phyloP scores from a whole-genome alignment of 108 stramenopile genomes.

The Conticribra guillardii region DNA sequence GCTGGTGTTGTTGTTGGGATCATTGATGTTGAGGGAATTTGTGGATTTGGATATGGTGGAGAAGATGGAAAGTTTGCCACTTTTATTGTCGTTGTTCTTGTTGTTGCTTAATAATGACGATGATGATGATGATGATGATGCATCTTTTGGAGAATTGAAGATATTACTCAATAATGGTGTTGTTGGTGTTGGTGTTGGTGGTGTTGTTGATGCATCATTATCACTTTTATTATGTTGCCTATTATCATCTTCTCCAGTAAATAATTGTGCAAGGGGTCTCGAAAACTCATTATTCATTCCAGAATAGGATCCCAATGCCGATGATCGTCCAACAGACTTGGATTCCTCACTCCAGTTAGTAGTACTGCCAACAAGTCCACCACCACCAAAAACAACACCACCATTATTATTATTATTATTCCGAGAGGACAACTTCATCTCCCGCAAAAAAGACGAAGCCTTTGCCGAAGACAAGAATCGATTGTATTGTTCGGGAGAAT shows the following conservation, averaged over 20 bases:
- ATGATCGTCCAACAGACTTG: too few relatives aligned
- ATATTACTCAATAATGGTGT: too few relatives aligned
- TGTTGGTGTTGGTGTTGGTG: too few relatives aligned
- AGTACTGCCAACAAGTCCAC: not conserved
- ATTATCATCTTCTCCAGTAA: too few relatives aligned
- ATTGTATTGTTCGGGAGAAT: constrained; percentile 38
- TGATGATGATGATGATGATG: not conserved
- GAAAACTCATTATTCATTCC: too few relatives aligned
- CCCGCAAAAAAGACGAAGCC: constrained; percentile 1
- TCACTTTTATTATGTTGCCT: too few relatives aligned
- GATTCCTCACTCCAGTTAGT: too few relatives aligned
- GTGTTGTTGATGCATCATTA: too few relatives aligned
- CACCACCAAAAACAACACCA: not conserved
- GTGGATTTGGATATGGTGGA: constrained; percentile 31
- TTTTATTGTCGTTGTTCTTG: not conserved
- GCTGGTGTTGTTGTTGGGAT: not conserved
- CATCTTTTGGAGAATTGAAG: not conserved
- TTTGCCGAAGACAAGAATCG: constrained; percentile 16
- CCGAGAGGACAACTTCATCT: not conserved
- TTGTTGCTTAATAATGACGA: not conserved
- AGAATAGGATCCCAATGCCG: too few relatives aligned
- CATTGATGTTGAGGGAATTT: constrained; percentile 9
- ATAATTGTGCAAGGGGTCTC: too few relatives aligned
- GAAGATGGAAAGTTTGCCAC: constrained; percentile 27
- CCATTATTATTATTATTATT: not conserved